Evolutionary conservation across 768 basidiomycete species (phyloP).

Genomic region (Tricholoma hemisulphureum): DNA sequence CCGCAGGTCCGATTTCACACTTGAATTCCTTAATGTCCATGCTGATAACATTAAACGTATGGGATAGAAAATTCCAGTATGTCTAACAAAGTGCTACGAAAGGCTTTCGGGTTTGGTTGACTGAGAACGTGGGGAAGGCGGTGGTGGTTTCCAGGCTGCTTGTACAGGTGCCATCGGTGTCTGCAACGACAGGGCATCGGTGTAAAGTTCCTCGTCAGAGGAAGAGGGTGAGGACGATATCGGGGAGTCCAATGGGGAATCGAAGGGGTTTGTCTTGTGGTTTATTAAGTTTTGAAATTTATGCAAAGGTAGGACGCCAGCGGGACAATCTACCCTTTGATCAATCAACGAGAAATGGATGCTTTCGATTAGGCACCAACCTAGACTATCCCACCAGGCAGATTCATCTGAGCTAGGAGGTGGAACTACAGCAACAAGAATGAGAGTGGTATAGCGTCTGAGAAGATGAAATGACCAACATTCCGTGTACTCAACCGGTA

Average conservation of each 20-base stretch:
- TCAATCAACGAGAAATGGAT: background rate
- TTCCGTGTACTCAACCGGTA: slow-evolving; percentile 45
- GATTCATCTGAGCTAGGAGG: slow-evolving; percentile 76
- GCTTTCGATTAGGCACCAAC: slow-evolving; percentile 34
- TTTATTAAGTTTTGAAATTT: slow-evolving; percentile 35
- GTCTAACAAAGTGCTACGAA: background rate
- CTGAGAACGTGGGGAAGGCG: slow-evolving; percentile 48
- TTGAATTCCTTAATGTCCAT: background rate
- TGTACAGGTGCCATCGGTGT: slow-evolving; percentile 67
- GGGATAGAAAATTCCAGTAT: background rate
- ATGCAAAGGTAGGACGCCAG: slow-evolving; percentile 49
- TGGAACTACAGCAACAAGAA: slow-evolving; percentile 53
- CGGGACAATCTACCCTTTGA: slow-evolving; percentile 49
- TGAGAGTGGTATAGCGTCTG: background rate
- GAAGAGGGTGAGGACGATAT: slow-evolving; percentile 76
- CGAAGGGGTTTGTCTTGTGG: slow-evolving; percentile 64
- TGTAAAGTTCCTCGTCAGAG: slow-evolving; percentile 83
- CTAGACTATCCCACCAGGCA: slow-evolving; percentile 78
- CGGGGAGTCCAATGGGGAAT: slow-evolving; percentile 63
- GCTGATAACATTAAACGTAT: background rate
- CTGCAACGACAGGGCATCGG: slow-evolving; percentile 67
- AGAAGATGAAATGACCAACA: slow-evolving; percentile 32
- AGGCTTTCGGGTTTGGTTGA: slow-evolving; percentile 18
- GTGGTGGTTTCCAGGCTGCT: slow-evolving; percentile 37
- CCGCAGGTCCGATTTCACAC: background rate